Percentiles rank a stretch among this genome's conserved stretches.
phyloP scores from a whole-genome alignment of 805 yeast species.

The Starmerella stellata region DNA sequence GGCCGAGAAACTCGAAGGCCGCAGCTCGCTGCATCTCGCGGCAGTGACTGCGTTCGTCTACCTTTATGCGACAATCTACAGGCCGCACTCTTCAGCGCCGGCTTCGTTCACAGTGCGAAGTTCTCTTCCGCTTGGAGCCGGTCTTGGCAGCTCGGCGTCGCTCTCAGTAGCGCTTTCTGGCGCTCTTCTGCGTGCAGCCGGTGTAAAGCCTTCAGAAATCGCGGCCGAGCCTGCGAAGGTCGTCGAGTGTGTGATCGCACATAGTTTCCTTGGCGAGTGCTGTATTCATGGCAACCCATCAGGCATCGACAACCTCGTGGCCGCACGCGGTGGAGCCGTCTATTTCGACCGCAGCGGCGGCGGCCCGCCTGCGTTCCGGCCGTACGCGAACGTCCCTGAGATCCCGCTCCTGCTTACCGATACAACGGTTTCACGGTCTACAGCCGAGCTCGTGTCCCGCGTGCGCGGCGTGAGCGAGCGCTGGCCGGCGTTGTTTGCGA shows the following conservation, averaged over 20 bases:
- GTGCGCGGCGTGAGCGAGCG: constrained; percentile 41
- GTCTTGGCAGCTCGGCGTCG: constrained; percentile 87
- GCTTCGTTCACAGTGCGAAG: constrained; percentile 55
- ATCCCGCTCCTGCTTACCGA: constrained; percentile 61
- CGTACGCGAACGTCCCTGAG: constrained; percentile 57
- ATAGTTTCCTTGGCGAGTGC: constrained; percentile 88
- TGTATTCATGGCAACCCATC: constrained; percentile 94
- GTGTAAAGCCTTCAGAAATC: constrained; percentile 31
- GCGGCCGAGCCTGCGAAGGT: constrained; percentile 14
- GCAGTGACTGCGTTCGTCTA: constrained; percentile 77
- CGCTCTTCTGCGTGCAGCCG: constrained; percentile 43
- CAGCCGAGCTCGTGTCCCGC: constrained; percentile 63
- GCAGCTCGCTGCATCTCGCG: constrained; percentile 42
- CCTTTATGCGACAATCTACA: constrained; percentile 30
- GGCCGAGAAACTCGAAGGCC: constrained; percentile 23
- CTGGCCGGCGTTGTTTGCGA: constrained; percentile 37
- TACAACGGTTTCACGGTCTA: constrained; percentile 71
- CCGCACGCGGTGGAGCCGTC: constrained; percentile 92
- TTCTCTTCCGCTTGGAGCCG: constrained; percentile 89
- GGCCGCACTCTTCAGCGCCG: constrained; percentile 16
- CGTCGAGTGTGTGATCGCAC: constrained; percentile 42
- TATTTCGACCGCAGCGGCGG: constrained; percentile 41
- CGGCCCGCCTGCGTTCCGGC: constrained; percentile 35
- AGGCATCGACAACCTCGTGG: constrained; percentile 92
- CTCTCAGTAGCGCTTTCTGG: constrained; percentile 68